phyloP scores from a whole-genome alignment of 192 early-diverging fungal species.

The Geosiphon pyriformis region DNA sequence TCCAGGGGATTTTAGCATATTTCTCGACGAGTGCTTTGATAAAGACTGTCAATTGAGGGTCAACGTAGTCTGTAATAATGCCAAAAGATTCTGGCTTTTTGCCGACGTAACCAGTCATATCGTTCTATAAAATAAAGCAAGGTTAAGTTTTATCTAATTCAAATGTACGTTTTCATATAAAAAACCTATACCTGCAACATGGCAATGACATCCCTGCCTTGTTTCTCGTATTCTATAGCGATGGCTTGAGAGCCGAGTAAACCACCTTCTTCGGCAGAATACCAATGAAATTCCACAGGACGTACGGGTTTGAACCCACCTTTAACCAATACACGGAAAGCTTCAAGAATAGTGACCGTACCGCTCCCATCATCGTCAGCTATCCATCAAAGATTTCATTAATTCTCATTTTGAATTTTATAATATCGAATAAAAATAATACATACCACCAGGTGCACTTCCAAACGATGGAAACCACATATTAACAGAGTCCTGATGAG shows the following conservation, averaged over 20 bases:
- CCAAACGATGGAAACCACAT: conserved; percentile 75
- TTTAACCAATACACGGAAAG: conserved; percentile 68
- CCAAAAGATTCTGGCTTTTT: conserved; percentile 64
- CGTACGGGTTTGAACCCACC: conserved; percentile 61
- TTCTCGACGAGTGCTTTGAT: conserved; percentile 49
- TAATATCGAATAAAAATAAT: not conserved
- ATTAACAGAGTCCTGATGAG: conserved; percentile 91
- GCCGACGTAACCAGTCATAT: conserved; percentile 89
- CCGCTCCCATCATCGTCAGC: conserved; percentile 88
- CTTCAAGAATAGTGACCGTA: conserved; percentile 83
- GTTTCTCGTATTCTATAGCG: conserved; percentile 58
- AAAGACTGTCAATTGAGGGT: conserved; percentile 48
- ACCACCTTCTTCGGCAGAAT: conserved; percentile 86
- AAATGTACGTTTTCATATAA: too few relatives aligned
- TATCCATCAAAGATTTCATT: not conserved
- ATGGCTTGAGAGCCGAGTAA: conserved; percentile 86
- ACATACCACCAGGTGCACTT: conserved; percentile 70
- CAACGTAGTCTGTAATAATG: conserved; percentile 78
- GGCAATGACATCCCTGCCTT: conserved; percentile 57
- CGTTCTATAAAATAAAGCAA: conserved; percentile 46
- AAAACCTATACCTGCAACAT: conserved; percentile 62
- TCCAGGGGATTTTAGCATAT: conserved; percentile 65
- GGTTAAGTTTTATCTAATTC: too few relatives aligned
- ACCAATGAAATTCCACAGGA: conserved; percentile 97
- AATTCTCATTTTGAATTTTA: not conserved